Percentiles rank a stretch among this genome's conserved stretches.
Conservation (phyloP, 768 basidiomycete genomes). For the Lactifluus subvellereus region DNA sequence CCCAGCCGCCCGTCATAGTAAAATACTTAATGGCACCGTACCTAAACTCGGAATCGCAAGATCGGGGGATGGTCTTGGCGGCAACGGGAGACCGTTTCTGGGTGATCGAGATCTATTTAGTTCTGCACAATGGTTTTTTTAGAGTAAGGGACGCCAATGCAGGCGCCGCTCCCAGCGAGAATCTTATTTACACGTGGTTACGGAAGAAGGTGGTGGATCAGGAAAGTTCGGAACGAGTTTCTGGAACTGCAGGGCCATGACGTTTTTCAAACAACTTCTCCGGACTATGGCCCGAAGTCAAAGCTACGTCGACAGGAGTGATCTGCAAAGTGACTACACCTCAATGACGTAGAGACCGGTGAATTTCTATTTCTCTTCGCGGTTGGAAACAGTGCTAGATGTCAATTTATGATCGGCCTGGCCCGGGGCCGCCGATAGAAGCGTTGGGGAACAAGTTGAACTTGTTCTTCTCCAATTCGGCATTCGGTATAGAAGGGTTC, state of each 20-base stretch:
- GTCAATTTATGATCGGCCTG: neutral
- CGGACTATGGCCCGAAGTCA: slow-evolving; percentile 2
- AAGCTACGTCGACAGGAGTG: neutral
- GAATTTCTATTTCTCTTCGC: neutral
- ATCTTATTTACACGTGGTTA: neutral
- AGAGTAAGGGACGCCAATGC: neutral
- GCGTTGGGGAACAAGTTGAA: neutral
- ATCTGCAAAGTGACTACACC: neutral
- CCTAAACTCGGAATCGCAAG: neutral
- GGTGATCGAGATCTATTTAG: slow-evolving; percentile 3
- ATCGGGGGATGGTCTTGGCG: neutral
- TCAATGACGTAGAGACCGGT: slow-evolving; percentile 6
- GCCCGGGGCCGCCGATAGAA: neutral
- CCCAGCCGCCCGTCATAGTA: neutral
- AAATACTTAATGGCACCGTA: neutral
- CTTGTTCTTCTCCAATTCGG: neutral
- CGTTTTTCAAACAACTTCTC: neutral
- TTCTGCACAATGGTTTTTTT: neutral
- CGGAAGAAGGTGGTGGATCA: slow-evolving; percentile 12
- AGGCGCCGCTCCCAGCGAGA: neutral
- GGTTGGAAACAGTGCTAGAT: neutral
- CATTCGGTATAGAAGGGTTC: neutral
- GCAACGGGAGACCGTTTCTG: neutral
- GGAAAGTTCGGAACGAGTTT: neutral
- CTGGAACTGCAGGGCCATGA: neutral